Base-by-base conservation (phyloP, 306 rosid species). In the Pyrus communis region DNA sequence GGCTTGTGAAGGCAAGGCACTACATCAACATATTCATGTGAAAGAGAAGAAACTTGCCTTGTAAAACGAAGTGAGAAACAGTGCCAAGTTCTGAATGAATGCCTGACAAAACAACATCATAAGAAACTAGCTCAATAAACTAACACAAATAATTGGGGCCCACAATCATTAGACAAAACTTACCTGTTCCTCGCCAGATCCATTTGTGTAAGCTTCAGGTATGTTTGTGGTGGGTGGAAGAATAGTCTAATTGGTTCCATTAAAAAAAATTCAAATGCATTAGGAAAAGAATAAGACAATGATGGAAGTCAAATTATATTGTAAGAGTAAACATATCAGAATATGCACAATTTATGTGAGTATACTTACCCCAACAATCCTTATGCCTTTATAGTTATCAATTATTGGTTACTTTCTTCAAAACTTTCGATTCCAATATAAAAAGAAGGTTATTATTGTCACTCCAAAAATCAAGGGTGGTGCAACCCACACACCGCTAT, bases 71-170 rank as follows among this genome's bases (percentile, higher is more conserved):
- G 99, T 96, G 88, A 96, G 93, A 83, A 92, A 92, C 73, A 96
- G 84, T 19, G 97, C 99, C 85, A 96, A 82, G 71, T 96, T 96
- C 87, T 96, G 99, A 75, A 92, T 92, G 84, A 92, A 96, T 64
- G 89, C 97, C 99, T 96, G 82, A 58, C 69, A 54, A 68, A 75
- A 57, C 35, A 82, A 62, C 57, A 63, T 9, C 46, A 76, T 54
- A 52, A 46, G 27, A 70, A 21, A 51, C 1, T 12, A 61, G 64
- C 28, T n/a, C 61, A 64, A 70, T 59, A 21, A 27, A 75, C 9
- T 30, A 61, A 71, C n/a, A 73, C 59, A 14, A 22, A 72, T 31
- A 55, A 55, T 12, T 1, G 3, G 7, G 15, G 4, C 45, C 69
- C 33, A 14, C 10, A 54, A 63, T 31, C 69, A 68, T 57, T 73